These are phyloP conservation scores for Fusarium mexicanum DNA, from an alignment of 2,329 filamentous ascomycete species.

Conservation along the genomic window DNA sequence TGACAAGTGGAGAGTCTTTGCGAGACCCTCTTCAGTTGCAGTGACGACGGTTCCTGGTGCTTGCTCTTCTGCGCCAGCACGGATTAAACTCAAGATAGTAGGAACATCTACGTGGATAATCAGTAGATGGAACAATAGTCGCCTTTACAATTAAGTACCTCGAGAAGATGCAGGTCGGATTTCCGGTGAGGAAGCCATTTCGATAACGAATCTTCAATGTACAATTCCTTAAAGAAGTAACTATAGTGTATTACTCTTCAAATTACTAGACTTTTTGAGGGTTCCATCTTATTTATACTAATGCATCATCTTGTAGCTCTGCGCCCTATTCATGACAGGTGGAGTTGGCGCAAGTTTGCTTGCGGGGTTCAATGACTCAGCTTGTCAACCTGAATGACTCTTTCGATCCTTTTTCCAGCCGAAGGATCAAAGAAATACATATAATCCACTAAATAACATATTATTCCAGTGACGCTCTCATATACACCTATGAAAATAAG, in stretches of 20 bases:
- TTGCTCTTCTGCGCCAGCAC: neutral
- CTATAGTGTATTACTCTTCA: accelerated
- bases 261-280: neutral
- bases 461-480: neutral
- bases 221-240: neutral
- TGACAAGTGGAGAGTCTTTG: neutral
- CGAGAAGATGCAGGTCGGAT: neutral
- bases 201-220: no score
- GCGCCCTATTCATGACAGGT: neutral
- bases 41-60: neutral
- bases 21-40: neutral
- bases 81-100: neutral
- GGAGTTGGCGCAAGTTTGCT: neutral
- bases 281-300: neutral
- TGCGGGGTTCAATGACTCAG: neutral
- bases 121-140: neutral
- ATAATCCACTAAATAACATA: neutral
- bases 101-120: neutral
- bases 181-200: neutral
- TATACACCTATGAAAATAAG: accelerated
- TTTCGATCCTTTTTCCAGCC: no score
- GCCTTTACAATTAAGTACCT: neutral
- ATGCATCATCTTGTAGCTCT: neutral
- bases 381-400: neutral
- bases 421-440: neutral